phyloP scores from a whole-genome alignment of 208 protist species.

The Borovskyia barvae region DNA sequence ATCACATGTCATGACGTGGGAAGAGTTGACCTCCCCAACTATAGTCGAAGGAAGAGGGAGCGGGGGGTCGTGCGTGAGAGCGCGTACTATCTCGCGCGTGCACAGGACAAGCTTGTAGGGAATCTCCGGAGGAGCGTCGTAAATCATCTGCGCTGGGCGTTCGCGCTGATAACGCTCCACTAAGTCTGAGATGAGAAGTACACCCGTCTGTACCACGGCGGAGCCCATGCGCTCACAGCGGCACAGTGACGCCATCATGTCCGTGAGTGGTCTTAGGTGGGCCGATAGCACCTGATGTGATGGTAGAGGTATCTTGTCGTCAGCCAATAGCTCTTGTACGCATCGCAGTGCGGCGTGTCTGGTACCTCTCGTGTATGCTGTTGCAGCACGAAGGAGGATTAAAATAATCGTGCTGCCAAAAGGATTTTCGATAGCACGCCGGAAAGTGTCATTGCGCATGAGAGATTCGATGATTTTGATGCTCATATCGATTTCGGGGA shows the following conservation, averaged over 20 bases:
- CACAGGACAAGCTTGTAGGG: conserved; percentile 75
- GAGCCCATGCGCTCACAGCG: conserved; percentile 58
- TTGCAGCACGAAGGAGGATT: conserved; percentile 67
- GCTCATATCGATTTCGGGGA: conserved; percentile 39
- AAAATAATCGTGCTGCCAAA: conserved; percentile 59
- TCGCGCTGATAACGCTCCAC: conserved; percentile 59
- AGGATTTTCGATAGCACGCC: conserved; percentile 32
- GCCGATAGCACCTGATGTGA: conserved; percentile 49
- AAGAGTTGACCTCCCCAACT: conserved; percentile 28
- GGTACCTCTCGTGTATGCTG: conserved; percentile 49
- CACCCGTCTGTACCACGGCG: conserved; percentile 78
- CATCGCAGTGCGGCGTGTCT: conserved; percentile 76
- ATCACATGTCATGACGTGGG: conserved; percentile 58
- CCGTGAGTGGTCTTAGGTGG: conserved; percentile 56
- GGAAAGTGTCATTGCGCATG: conserved; percentile 36
- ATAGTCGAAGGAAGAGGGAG: conserved; percentile 60
- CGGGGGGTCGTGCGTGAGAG: conserved; percentile 64
- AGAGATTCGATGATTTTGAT: conserved; percentile 43
- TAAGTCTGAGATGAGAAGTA: conserved; percentile 79
- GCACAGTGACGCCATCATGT: conserved; percentile 79
- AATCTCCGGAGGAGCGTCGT: conserved; percentile 31
- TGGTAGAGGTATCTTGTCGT: conserved; percentile 45
- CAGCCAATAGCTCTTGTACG: conserved; percentile 67
- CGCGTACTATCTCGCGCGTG: conserved; percentile 46
- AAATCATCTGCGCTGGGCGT: conserved; percentile 26